Evolutionary conservation across 179 eudicot species (phyloP).

Genomic region (Beta macrorhiza): DNA sequence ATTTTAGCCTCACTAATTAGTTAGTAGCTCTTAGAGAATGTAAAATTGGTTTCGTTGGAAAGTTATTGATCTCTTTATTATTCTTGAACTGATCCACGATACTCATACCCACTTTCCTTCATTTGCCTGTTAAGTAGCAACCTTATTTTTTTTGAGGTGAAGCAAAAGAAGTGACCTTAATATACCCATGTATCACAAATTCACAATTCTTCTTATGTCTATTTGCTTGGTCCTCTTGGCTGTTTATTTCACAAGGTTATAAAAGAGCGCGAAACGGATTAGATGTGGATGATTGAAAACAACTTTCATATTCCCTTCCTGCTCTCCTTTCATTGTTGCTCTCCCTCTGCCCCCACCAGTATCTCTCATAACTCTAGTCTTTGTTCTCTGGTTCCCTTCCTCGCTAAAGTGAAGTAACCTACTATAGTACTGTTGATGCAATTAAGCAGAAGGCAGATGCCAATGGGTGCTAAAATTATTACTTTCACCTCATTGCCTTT

Average conservation of each 20-base stretch:
- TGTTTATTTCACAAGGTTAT: constrained; percentile 11
- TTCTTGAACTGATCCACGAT: constrained; percentile 5
- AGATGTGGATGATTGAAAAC: constrained; percentile 29
- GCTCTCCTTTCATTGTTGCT: constrained; percentile 7
- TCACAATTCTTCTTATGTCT: constrained; percentile 16
- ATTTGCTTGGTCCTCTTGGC: constrained; percentile 15
- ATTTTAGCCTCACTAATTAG: neutral
- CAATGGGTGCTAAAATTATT: constrained; percentile 25
- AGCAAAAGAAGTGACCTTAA: neutral
- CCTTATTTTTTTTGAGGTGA: no score
- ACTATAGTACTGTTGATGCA: constrained; percentile 13
- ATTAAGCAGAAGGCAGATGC: constrained; percentile 21
- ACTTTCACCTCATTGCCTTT: constrained; percentile 25
- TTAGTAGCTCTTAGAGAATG: neutral
- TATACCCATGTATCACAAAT: constrained; percentile 1
- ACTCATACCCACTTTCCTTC: constrained; percentile 1
- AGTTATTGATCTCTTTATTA: neutral
- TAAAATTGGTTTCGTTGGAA: neutral
- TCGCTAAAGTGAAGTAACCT: constrained; percentile 2
- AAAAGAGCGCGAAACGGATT: constrained; percentile 19
- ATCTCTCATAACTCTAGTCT: neutral
- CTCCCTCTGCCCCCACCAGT: constrained; percentile 17
- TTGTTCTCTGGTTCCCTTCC: constrained; percentile 15
- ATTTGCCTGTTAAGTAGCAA: neutral
- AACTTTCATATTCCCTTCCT: constrained; percentile 16